phyloP scores from a whole-genome alignment of 768 basidiomycete genomes.

The Dictyophora rubrovolvata region DNA sequence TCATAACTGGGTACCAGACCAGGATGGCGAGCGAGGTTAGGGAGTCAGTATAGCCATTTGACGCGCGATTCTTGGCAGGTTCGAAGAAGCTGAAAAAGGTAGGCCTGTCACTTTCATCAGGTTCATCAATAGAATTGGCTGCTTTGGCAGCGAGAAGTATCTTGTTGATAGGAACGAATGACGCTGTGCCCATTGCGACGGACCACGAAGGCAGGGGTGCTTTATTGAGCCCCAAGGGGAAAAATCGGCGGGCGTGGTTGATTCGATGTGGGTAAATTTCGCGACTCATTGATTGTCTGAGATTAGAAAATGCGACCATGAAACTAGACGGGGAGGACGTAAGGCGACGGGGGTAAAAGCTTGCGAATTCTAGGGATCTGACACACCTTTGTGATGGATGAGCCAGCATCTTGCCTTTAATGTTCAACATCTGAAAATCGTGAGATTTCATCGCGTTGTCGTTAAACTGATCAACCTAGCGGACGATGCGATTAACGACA shows the following conservation, averaged over 20 bases:
- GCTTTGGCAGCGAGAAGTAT: not conserved
- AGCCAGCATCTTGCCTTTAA: constrained; percentile 3
- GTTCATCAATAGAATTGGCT: not conserved
- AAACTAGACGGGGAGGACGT: not conserved
- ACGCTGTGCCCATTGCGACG: constrained; percentile 5
- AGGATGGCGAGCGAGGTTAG: not conserved
- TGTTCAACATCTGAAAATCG: constrained; percentile 9
- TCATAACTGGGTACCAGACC: constrained; percentile 8
- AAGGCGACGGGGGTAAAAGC: not conserved
- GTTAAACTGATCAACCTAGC: not conserved
- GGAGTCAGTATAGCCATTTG: not conserved
- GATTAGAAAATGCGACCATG: not conserved
- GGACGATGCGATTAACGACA: not conserved
- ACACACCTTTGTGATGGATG: constrained; percentile 1
- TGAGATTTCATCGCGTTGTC: constrained; percentile 2
- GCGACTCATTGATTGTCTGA: constrained; percentile 3
- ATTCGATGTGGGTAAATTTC: constrained; percentile 3
- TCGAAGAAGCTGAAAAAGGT: not conserved
- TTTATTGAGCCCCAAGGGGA: not conserved
- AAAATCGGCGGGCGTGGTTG: not conserved
- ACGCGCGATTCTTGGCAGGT: not conserved
- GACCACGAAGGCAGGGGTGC: not conserved
- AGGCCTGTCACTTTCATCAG: not conserved
- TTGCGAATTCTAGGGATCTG: not conserved
- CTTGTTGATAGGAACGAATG: constrained; percentile 1